Evolutionary conservation across 2,329 filamentous ascomycete genomes (phyloP), one percentile per base, ranked within the genome.

Genomic region (Fusarium coicis): DNA sequence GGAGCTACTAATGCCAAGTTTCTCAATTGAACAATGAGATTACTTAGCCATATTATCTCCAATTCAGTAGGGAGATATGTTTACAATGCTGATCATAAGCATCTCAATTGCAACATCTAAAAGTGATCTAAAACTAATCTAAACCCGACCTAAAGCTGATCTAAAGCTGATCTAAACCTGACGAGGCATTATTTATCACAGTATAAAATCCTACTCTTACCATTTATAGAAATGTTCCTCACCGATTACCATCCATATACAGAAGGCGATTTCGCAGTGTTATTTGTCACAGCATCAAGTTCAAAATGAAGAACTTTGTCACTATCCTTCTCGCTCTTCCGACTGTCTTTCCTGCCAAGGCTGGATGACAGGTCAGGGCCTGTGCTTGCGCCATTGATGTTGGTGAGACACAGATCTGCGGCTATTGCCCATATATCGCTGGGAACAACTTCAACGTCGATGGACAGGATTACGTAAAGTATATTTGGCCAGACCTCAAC

Each of bases 161-260:
- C 10, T 30, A 30, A 11, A 30, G 3, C 30, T 30, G 10, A 11
- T 30, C 30, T 30, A 30, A 30, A 30, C 1, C 30, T 11, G 10
- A 30, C 32, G 18, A 37, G 14, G 14, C 5, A 12, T 0, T 1
- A 10, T 32, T 14, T 2, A 32, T 0, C 1, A 5, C 1, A 19
- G 2, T 40, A 32, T 59, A 32, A 49, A 34, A 34, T 7, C 12
- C 0, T 34, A 34, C 32, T 34, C 11, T 34, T 34, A 26, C 26
- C 26, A 26, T 26, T 26, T 26, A 26, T 26, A 26, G 26, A 26
- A 26, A 26, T 26, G 26, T 26, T 34, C 12, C 32, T 36, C 34
- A 36, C 7, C 16, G 7, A 7, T 16, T 36, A 36, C 15, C 15
- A 36, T 36, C 9, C 34, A 36, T 36, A 36, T 16, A 16, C 7